Evolutionary conservation across 345 rosid genomes (phyloP), one percentile per base, ranked within the genome.

Genomic region (Cardamine occulta): DNA sequence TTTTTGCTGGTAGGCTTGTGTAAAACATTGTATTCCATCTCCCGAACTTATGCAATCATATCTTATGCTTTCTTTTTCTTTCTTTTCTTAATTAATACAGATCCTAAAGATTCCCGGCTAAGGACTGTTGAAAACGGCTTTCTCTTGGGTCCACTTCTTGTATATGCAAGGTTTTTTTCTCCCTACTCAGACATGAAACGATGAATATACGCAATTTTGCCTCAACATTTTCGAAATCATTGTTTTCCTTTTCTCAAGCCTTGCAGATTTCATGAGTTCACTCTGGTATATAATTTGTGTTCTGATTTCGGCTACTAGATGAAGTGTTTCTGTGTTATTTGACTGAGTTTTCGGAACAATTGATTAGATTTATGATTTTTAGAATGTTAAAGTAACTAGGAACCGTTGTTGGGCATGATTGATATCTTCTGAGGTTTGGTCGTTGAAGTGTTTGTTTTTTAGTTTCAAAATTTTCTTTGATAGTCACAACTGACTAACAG

Each of bases 131-230:
- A 91, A 76, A 91, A 80, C 53, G 89, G 89, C 56, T 93, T 93
- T 85, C 84, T 93, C 18, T 73, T 93, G 89, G 98, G 98, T 23
- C 82, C 98, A 1, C 82, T 89, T 79, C 80, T 93, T 52, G 82
- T 91, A 69, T 68, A 77, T 81, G 74, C 93, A 53, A 93, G 98
- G 97, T 93, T 82, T 44, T 74, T 47, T 40, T 71, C 83, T 79
- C 76, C 47, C 49, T 70, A 42, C 61, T 63, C 40, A 62, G 8
- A 60, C 29, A 57, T 44, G 15, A 9, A 54, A 13, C 45, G 9
- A 66, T 74, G 51, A 24, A 42, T 21, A n/a, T 72, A 23, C n/a
- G 39, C 77, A 29, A 1, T 56, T 18, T 66, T 47, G 12, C 32
- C 2, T 49, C 66, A 48, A 35, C 29, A 55, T 26, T 48, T 71